A percentile compares a stretch with the other conserved stretches of the same genome.
These are phyloP conservation scores for Jackrogersella multiformis DNA, from an alignment of 495 filamentous ascomycete species.

Conservation along the genomic window DNA sequence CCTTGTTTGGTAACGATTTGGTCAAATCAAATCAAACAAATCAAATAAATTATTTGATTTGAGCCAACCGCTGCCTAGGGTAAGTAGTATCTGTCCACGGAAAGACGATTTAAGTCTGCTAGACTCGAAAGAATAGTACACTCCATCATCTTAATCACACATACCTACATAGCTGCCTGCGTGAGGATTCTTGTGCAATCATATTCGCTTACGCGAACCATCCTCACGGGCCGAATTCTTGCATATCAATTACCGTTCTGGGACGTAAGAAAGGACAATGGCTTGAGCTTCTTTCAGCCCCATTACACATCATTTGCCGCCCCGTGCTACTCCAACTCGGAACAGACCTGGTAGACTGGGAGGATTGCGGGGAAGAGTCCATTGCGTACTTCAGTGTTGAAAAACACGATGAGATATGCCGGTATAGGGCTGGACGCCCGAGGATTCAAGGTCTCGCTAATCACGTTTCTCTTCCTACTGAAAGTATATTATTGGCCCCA, in stretches of 20 bases:
- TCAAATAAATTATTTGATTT: too few species aligned
- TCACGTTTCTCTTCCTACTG: neutral
- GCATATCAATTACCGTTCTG: constrained; percentile 20
- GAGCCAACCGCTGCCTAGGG: too few species aligned
- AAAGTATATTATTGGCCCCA: neutral
- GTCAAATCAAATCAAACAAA: too few species aligned
- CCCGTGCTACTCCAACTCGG: constrained; percentile 1
- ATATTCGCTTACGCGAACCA: constrained; percentile 6
- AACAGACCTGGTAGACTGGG: neutral
- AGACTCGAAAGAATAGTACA: neutral
- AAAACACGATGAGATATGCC: neutral
- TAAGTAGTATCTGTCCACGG: neutral
- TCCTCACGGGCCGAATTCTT: constrained; percentile 25
- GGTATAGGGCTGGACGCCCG: neutral
- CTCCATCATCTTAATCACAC: neutral
- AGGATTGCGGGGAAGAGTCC: constrained; percentile 29
- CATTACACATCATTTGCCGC: constrained; percentile 13
- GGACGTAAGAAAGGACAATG: constrained; percentile 8
- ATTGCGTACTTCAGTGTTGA: neutral
- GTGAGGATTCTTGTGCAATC: neutral
- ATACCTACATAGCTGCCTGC: too few species aligned
- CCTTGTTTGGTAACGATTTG: too few species aligned
- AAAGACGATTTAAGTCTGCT: neutral
- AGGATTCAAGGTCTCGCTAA: neutral
- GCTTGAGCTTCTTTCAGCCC: constrained; percentile 20